A percentile compares a stretch with the other conserved stretches of the same genome.
These are phyloP conservation scores for Lasiodiplodia gonubiensis DNA, from an alignment of 2,329 filamentous ascomycete species.

Conservation along the genomic window DNA sequence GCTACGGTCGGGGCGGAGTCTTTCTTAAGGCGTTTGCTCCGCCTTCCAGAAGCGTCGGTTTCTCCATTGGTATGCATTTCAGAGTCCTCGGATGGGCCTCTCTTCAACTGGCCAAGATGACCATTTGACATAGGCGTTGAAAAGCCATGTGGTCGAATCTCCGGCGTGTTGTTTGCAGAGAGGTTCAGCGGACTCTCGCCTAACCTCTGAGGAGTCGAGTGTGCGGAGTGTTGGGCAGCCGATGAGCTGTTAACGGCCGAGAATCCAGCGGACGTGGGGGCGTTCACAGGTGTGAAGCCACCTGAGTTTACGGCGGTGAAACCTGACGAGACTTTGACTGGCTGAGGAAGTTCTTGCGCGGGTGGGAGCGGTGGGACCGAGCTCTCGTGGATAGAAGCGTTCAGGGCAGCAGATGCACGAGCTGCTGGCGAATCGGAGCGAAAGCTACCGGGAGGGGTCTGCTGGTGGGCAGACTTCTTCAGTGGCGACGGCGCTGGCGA, in stretches of 20 bases:
- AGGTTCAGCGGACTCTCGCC: constrained; percentile 65
- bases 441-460: constrained; percentile 48
- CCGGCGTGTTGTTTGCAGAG: constrained; percentile 69
- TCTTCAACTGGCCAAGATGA: constrained; percentile 69
- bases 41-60: constrained; percentile 60
- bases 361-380: constrained; percentile 35
- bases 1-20: constrained; percentile 78
- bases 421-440: constrained; percentile 64
- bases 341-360: constrained; percentile 63
- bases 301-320: constrained; percentile 74
- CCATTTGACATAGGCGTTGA: constrained; percentile 57
- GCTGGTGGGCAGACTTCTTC: constrained; percentile 57
- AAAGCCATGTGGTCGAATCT: constrained; percentile 61
- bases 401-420: constrained; percentile 61
- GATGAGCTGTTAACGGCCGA: constrained; percentile 64
- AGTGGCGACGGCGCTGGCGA: constrained; percentile 77
- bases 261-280: constrained; percentile 50
- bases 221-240: constrained; percentile 56
- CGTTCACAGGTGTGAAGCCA: constrained; percentile 71
- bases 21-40: constrained; percentile 93
- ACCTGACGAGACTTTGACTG: constrained; percentile 60
- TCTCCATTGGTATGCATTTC: constrained; percentile 67
- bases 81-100: constrained; percentile 64
- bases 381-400: constrained; percentile 57
- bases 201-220: constrained; percentile 66